A percentile compares a stretch with the other conserved stretches of the same genome.
Evolutionary conservation across 345 rosid genomes (phyloP).

Genomic region (Arabis hirsuta): DNA sequence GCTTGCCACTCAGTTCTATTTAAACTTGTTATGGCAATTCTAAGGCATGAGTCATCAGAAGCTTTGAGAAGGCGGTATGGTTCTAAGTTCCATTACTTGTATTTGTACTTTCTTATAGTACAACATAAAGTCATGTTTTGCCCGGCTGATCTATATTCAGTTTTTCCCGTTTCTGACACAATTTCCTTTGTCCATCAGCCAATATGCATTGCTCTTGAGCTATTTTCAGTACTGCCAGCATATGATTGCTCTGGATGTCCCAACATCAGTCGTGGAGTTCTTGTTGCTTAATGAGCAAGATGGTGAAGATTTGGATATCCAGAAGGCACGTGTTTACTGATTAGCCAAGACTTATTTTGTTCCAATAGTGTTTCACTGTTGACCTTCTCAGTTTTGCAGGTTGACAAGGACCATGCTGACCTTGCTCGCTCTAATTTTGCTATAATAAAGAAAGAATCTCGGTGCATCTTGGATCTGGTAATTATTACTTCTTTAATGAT

Average conservation of each 20-base stretch:
- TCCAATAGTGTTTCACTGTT: slow-evolving; percentile 4
- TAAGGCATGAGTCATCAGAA: slow-evolving; percentile 92
- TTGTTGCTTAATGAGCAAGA: slow-evolving; percentile 81
- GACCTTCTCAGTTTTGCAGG: slow-evolving; percentile 50
- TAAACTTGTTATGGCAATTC: slow-evolving; percentile 83
- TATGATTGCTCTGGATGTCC: slow-evolving; percentile 83
- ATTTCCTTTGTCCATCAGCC: slow-evolving; percentile 54
- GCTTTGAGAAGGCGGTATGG: slow-evolving; percentile 93
- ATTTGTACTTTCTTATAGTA: slow-evolving; percentile 8
- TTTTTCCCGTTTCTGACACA: slow-evolving; percentile 21
- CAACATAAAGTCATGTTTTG: slow-evolving; percentile 30
- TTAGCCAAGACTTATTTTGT: slow-evolving; percentile 14
- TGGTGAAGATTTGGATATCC: slow-evolving; percentile 85
- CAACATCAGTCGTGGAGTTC: slow-evolving; percentile 73
- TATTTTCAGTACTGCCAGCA: slow-evolving; percentile 96
- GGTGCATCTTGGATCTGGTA: slow-evolving; percentile 86
- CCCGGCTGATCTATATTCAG: neutral
- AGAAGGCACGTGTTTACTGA: slow-evolving; percentile 54
- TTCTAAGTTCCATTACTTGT: slow-evolving; percentile 25
- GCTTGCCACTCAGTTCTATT: slow-evolving; percentile 84
- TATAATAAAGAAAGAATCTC: slow-evolving; percentile 83
- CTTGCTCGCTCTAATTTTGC: slow-evolving; percentile 82
- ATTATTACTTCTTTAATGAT: slow-evolving; percentile 26
- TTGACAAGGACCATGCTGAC: slow-evolving; percentile 88
- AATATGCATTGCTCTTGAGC: slow-evolving; percentile 88